Base-by-base conservation (phyloP, 2,329 filamentous ascomycete genomes). In the Fusarium nisikadoi region DNA sequence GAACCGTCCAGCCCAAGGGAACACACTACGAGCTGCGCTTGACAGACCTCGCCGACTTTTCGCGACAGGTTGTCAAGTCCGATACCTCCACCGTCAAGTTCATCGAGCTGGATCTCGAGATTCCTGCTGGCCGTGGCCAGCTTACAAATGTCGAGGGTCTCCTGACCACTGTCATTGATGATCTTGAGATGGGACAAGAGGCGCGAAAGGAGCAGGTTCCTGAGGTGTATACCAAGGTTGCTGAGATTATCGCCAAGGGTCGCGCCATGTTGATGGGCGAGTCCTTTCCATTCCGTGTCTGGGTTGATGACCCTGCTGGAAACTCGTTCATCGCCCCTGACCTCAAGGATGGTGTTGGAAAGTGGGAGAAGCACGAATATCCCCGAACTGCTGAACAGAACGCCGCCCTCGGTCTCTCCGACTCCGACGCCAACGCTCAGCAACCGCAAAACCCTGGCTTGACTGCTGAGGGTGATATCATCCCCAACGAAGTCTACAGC, bases 291-390 rank as follows among this genome's bases (percentile, higher is more conserved):
- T 98, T 99, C 87, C 92, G 94, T 55, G 83, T 99, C 53, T 92
- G 90, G 43, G 86, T 98, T 52, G 94, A 99, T 80, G 96, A 99
- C 80, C 93, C 94, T 6, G 93, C 95, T 2, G 96, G 96, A 60
- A 99, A 99, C 86, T 97, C 94, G 5, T 98, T 95, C 88, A 97
- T 99, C 77, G 92, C 97, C 52, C 96, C 96, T 19, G 92, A 94
- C 72, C 89, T 93, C 69, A 91, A 90, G 71, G 92, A 94, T 74
- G 88, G 89, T 50, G 88, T 92, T n/a, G 93, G 93, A 75, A 98
- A 98, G 83, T 98, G 95, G 90, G 90, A 90, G 73, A 94, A 95
- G 81, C 88, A 90, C 68, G 94, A 98, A 78, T 99, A 96, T 80
- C 83, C 90, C 59, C 91, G 96, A 66, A 95, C 93, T 2, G 84